These are phyloP conservation scores for Penicillium cinerascens DNA, from an alignment of 495 filamentous ascomycete genomes.

Conservation along the genomic window DNA sequence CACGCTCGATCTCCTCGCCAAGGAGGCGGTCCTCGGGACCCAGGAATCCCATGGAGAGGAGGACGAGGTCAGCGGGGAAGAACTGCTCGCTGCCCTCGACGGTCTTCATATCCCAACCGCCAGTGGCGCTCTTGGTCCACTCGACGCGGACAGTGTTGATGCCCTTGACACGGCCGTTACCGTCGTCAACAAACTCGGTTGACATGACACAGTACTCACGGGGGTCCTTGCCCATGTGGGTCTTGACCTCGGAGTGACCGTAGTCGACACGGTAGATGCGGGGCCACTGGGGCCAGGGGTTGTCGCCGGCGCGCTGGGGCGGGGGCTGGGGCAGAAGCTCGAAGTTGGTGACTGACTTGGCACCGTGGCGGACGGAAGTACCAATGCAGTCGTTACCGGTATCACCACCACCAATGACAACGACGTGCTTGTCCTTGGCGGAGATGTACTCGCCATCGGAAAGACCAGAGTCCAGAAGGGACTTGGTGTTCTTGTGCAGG, in stretches of 20 bases:
- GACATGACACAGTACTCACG: constrained; percentile 99
- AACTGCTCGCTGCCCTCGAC: constrained; percentile 92
- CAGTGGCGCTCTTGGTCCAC: constrained; percentile 86
- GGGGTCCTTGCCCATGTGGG: constrained; percentile 95
- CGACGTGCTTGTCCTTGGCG: constrained; percentile 93
- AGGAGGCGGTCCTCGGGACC: constrained; percentile 90
- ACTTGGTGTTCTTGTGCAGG: constrained; percentile 97
- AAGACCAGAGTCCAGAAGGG: constrained; percentile 88
- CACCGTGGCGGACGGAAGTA: constrained; percentile 95
- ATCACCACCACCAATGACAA: constrained; percentile 98
- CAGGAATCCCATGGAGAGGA: constrained; percentile 98
- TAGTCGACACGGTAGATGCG: constrained; percentile 99
- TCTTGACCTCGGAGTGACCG: constrained; percentile 93
- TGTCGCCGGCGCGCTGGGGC: constrained; percentile 89
- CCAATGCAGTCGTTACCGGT: constrained; percentile 99
- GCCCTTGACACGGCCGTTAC: constrained; percentile 82
- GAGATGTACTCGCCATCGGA: constrained; percentile 89
- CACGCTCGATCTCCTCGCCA: constrained; percentile 84
- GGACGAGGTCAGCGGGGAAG: constrained; percentile 95
- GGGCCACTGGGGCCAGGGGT: constrained; percentile 99
- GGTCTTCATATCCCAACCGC: constrained; percentile 99
- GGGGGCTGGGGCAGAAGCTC: constrained; percentile 95
- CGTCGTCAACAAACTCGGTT: constrained; percentile 95
- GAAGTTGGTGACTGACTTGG: constrained; percentile 96
- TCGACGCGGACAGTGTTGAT: constrained; percentile 98